These are phyloP conservation scores for Phytophthora citrophthora DNA, from an alignment of 352 stramenopile species.

Conservation along the genomic window DNA sequence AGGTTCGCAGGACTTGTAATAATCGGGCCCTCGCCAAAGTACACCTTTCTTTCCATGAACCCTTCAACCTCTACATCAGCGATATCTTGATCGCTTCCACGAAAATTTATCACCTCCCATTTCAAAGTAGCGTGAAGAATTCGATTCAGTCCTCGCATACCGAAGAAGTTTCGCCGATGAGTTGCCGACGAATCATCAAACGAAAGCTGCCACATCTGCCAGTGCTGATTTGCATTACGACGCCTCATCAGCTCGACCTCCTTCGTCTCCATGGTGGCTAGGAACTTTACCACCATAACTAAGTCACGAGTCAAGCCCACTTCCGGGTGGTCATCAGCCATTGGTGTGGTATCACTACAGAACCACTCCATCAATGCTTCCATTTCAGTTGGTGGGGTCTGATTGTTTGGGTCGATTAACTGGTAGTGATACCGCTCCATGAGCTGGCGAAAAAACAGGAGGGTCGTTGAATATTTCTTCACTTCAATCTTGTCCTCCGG, in stretches of 20 bases:
- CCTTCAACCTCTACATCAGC: slow-evolving; percentile 88
- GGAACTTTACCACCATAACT: slow-evolving; percentile 88
- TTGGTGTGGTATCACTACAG: slow-evolving; percentile 72
- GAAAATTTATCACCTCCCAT: slow-evolving; percentile 91
- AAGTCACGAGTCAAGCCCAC: slow-evolving; percentile 80
- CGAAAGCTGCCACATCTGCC: slow-evolving; percentile 90
- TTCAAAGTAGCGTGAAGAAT: slow-evolving; percentile 74
- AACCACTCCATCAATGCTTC: slow-evolving; percentile 93
- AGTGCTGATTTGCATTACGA: slow-evolving; percentile 72
- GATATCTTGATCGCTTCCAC: slow-evolving; percentile 89
- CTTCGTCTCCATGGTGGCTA: slow-evolving; percentile 91
- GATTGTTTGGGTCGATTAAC: slow-evolving; percentile 80
- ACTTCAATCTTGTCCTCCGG: slow-evolving; percentile 89
- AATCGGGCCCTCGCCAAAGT: slow-evolving; percentile 87
- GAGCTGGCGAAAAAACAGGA: slow-evolving; percentile 87
- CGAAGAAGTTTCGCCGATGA: slow-evolving; percentile 81
- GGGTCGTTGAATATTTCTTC: slow-evolving; percentile 89
- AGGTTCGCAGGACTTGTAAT: slow-evolving; percentile 83
- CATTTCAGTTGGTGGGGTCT: slow-evolving; percentile 89
- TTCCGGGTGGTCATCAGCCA: slow-evolving; percentile 85
- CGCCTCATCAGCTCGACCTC: slow-evolving; percentile 90
- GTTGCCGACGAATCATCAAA: slow-evolving; percentile 86
- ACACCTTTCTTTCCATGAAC: slow-evolving; percentile 89
- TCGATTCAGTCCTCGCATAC: slow-evolving; percentile 66
- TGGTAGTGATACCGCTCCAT: slow-evolving; percentile 89